Evolutionary conservation across 192 early-diverging fungal genomes (phyloP).

Genomic region (Backusella westeae): DNA sequence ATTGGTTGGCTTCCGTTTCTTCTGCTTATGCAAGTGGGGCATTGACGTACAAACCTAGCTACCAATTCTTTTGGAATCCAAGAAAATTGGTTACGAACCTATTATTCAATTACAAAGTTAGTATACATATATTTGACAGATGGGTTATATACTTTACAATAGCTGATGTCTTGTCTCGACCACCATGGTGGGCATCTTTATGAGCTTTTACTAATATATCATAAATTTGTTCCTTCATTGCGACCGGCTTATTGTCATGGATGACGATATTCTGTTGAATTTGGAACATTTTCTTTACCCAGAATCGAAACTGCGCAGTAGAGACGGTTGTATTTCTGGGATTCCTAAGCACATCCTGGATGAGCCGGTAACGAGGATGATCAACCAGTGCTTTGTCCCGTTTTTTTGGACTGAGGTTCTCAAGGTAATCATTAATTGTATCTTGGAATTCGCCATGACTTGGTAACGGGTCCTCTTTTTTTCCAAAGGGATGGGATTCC

Average conservation of each 20-base stretch:
- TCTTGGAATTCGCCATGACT: constrained; percentile 41
- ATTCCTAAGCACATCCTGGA: constrained; percentile 47
- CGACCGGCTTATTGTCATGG: constrained; percentile 52
- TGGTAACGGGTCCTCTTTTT: constrained; percentile 36
- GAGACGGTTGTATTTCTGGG: constrained; percentile 52
- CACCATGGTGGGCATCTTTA: constrained; percentile 50
- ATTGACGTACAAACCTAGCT: constrained; percentile 29
- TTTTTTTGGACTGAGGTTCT: constrained; percentile 48
- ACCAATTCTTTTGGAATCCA: constrained; percentile 34
- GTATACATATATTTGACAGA: not conserved
- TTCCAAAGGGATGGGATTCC: not conserved
- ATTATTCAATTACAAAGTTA: not conserved
- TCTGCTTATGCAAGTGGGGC: constrained; percentile 28
- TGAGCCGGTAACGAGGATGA: constrained; percentile 46
- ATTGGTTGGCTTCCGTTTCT: constrained; percentile 13
- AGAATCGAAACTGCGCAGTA: constrained; percentile 54
- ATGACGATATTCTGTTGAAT: constrained; percentile 41
- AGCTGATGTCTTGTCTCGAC: constrained; percentile 54
- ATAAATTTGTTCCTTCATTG: constrained; percentile 50
- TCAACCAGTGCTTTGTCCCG: constrained; percentile 51
- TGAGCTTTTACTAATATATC: constrained; percentile 47
- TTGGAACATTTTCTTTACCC: constrained; percentile 57
- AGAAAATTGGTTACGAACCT: constrained; percentile 25
- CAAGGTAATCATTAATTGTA: constrained; percentile 44
- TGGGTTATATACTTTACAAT: constrained; percentile 28